These are phyloP conservation scores for Triticum urartu DNA, from an alignment of 176 grass and related monocot genomes.

Conservation along the genomic window DNA sequence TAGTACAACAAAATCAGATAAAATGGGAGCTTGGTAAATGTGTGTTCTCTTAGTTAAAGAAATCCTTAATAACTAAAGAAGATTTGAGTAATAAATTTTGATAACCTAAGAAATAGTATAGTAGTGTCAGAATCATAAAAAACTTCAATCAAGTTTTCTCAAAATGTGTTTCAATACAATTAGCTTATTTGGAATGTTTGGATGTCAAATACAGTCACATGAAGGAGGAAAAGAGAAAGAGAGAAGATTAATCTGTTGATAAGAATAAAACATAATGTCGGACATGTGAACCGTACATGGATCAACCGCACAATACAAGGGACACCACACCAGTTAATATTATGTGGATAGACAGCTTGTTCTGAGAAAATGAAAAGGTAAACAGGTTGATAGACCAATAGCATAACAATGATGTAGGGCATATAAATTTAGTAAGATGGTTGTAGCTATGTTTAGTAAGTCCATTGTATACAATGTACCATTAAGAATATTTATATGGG, in stretches of 20 bases:
- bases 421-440: neutral
- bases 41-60: neutral
- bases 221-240: neutral
- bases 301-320: neutral
- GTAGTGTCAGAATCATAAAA: neutral
- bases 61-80: neutral
- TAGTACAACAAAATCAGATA: neutral
- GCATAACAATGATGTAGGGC: neutral
- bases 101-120: neutral
- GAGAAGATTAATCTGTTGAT: neutral
- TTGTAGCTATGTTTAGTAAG: neutral
- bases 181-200: neutral
- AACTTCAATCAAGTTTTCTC: neutral
- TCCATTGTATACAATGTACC: neutral
- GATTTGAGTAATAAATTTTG: neutral
- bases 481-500: neutral
- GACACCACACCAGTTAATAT: neutral
- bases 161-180: neutral
- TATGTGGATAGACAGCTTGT: neutral
- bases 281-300: neutral
- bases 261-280: neutral
- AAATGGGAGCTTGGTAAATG: neutral
- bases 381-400: neutral
- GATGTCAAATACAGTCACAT: neutral
- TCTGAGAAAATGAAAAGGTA: neutral